Evolutionary conservation across 2,329 filamentous ascomycete species (phyloP).

Genomic region (Ustilaginoidea virens): DNA sequence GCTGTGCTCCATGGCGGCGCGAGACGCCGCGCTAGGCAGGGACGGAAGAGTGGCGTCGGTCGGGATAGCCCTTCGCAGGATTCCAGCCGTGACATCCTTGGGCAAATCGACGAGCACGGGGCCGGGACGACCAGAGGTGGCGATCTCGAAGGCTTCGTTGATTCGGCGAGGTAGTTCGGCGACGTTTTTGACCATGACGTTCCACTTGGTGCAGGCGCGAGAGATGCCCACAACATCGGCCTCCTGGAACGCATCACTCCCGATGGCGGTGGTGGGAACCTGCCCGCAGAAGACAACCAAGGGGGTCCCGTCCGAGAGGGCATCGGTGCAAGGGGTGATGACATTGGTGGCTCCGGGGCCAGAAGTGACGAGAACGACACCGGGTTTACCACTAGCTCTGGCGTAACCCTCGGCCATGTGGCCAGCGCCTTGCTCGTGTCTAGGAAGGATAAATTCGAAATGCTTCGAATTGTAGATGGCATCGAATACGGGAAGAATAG

Average conservation of each 20-base stretch:
- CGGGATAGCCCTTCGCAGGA: constrained; percentile 73
- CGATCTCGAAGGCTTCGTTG: constrained; percentile 97
- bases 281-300: constrained; percentile 94
- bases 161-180: constrained; percentile 86
- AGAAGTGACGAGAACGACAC: constrained; percentile 92
- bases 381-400: constrained; percentile 80
- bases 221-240: constrained; percentile 91
- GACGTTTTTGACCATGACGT: constrained; percentile 93
- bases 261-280: constrained; percentile 79
- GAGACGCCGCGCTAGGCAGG: constrained; percentile 72
- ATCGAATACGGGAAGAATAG: constrained; percentile 95
- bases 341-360: constrained; percentile 95
- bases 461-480: constrained; percentile 97
- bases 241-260: constrained; percentile 94
- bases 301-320: constrained; percentile 85
- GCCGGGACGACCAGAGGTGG: constrained; percentile 82
- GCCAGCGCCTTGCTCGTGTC: constrained; percentile 93
- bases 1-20: constrained; percentile 60
- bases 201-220: constrained; percentile 95
- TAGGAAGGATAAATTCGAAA: constrained; percentile 88
- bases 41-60: constrained; percentile 56
- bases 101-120: constrained; percentile 92
- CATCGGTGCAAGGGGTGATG: constrained; percentile 91
- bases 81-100: constrained; percentile 85
- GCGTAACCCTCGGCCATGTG: constrained; percentile 99